These are phyloP conservation scores for Jacaranda mimosifolia DNA, from an alignment of 257 asterid genomes.

Conservation along the genomic window DNA sequence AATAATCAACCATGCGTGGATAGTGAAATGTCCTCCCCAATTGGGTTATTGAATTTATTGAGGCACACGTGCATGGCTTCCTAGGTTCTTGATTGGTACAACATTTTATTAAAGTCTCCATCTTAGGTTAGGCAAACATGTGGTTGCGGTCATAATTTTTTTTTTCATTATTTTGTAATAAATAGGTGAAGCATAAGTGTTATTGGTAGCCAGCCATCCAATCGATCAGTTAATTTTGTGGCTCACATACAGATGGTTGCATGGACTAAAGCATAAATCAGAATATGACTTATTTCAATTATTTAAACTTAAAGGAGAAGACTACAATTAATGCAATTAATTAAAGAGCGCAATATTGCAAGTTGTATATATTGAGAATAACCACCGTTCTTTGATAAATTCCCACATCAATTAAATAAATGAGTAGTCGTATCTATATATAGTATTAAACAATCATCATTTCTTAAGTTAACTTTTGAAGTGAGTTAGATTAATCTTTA, in stretches of 20 bases:
- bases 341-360: background rate
- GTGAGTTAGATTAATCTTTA: too few relatives aligned
- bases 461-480: too few relatives aligned
- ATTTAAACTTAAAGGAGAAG: background rate
- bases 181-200: background rate
- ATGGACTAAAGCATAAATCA: background rate
- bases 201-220: background rate
- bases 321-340: background rate
- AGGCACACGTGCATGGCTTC: constrained; percentile 57
- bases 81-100: constrained; percentile 37
- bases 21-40: constrained; percentile 35
- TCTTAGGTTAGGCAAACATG: constrained; percentile 30
- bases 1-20: constrained; percentile 40
- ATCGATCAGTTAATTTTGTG: background rate
- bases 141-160: background rate
- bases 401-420: too few relatives aligned
- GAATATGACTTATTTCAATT: background rate
- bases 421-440: too few relatives aligned
- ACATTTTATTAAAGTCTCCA: constrained; percentile 27
- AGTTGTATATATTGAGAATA: background rate
- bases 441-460: too few relatives aligned
- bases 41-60: constrained; percentile 43
- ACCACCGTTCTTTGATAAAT: background rate
- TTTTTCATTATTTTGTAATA: background rate
- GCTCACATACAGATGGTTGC: background rate